Base-by-base conservation (phyloP, 768 basidiomycete genomes). In the Pleurotus eryngii region DNA sequence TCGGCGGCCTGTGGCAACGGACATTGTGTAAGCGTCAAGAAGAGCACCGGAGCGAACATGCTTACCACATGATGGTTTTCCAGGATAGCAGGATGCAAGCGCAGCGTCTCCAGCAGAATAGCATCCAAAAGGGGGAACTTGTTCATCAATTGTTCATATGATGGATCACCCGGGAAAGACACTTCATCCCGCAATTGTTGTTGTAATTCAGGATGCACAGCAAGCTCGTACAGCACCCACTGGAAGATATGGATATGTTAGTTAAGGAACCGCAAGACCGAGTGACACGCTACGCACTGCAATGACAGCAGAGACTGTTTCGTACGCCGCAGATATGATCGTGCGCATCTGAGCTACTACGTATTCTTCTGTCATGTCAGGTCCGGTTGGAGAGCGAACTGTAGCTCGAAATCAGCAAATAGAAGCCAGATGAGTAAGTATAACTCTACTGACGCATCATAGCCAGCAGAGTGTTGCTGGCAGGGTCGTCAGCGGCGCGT, bases 141-240 rank as follows among this genome's bases (percentile, higher is more conserved):
- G 60, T 68, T 73, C 53, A 77, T 80, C 55, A 85, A 63, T 24
- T 76, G 72, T 43, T 85, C 84, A 49, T 82, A 79, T 3, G 81
- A 74, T 7, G 83, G 76, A 46, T 84, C 75, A 12, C 70, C 69
- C 20, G 76, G 73, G 6, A 69, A 68, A 15, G 70, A 70, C 14
- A 84, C 67, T 63, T 86, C 84, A 53, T 80, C 76, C 4, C 89
- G 80, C 15, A 90, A 76, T 45, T 76, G 68, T 18, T 73, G 70
- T 68, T 90, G 88, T 39, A 83, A 63, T 22, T 75, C 67, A 0
- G 76, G 75, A 64, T 85, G 68, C 20, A 68, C 70, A 18, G 84
- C 74, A 24, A 90, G 75, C 61, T 85, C 82, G 60, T 87, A 87
- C 9, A 89, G 68, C 46, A 82, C 72, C 87, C 88, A 89, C 84